Conservation (phyloP, 768 basidiomycete species). For the Porpolomopsis calyptriformis region DNA sequence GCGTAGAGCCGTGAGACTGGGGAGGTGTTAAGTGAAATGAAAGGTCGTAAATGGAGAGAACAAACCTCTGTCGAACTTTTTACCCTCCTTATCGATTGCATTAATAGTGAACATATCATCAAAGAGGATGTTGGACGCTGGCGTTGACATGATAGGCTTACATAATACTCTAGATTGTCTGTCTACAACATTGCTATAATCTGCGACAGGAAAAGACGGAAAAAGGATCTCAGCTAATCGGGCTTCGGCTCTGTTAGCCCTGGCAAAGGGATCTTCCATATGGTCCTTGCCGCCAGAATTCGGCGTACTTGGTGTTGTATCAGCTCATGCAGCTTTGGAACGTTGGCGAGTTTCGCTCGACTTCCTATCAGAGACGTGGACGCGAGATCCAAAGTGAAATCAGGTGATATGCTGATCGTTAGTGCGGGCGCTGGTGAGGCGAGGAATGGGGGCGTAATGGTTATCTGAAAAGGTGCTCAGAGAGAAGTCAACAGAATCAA, state of each 20-base stretch:
- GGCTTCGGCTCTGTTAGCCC: too few species aligned
- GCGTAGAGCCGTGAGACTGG: constrained; percentile 87
- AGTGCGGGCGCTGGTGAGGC: constrained; percentile 47
- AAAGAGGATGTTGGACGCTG: constrained; percentile 67
- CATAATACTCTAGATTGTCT: not conserved
- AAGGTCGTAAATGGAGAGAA: constrained; percentile 3
- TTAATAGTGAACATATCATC: constrained; percentile 88
- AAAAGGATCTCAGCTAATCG: too few species aligned
- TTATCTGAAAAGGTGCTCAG: constrained; percentile 35
- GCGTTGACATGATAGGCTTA: constrained; percentile 36
- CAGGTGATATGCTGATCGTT: constrained; percentile 66
- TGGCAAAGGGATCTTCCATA: constrained; percentile 61
- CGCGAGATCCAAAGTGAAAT: constrained; percentile 77
- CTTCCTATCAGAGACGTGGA: constrained; percentile 91
- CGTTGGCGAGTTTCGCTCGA: constrained; percentile 93
- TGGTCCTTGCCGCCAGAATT: constrained; percentile 45
- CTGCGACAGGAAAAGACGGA: too few species aligned
- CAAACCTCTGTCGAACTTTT: constrained; percentile 95
- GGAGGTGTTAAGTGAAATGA: constrained; percentile 4
- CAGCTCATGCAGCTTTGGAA: constrained; percentile 94
- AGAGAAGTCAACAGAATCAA: constrained; percentile 7
- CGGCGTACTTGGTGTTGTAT: constrained; percentile 77
- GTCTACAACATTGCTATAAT: too few species aligned
- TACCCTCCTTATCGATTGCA: constrained; percentile 83
- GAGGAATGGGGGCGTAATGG: constrained; percentile 49